Conservation (phyloP, 225 moss, liverwort and hornwort species). For the Takakia lepidozioides region DNA sequence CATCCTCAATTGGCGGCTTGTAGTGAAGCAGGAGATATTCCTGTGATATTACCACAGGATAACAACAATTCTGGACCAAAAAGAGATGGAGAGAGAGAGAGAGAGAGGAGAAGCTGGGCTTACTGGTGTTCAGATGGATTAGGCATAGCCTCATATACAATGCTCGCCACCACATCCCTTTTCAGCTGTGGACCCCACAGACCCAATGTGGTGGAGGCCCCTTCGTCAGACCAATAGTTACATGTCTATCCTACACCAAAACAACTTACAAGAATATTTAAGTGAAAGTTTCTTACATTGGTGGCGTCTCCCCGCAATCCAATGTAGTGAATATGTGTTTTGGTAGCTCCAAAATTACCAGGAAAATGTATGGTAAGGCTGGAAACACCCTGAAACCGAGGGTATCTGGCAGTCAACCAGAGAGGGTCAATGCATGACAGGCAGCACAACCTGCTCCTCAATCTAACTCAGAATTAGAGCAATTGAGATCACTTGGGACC, state of each 20-base stretch:
- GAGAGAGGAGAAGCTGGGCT: neutral
- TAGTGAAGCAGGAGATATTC: neutral
- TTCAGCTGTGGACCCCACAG: too few relatives aligned
- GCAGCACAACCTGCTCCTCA: too few relatives aligned
- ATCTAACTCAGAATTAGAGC: too few relatives aligned
- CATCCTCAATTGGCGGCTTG: neutral
- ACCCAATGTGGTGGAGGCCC: too few relatives aligned
- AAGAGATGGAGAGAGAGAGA: neutral
- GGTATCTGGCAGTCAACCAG: constrained; percentile 26
- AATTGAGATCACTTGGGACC: too few relatives aligned
- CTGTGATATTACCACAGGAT: neutral
- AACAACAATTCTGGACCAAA: neutral
- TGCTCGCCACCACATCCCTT: constrained; percentile 78
- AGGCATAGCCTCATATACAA: constrained; percentile 79
- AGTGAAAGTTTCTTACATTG: constrained; percentile 17
- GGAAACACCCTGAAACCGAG: constrained; percentile 93
- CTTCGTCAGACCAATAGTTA: neutral
- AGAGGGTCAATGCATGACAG: neutral
- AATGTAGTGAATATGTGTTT: constrained; percentile 65
- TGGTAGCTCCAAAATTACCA: constrained; percentile 47
- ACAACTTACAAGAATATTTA: neutral
- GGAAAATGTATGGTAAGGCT: constrained; percentile 88
- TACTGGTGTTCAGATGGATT: constrained; percentile 86
- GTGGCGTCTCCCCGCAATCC: constrained; percentile 92
- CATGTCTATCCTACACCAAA: neutral